These are phyloP conservation scores for Chlorociboria aeruginascens DNA, from an alignment of 495 filamentous ascomycete genomes.

Conservation along the genomic window DNA sequence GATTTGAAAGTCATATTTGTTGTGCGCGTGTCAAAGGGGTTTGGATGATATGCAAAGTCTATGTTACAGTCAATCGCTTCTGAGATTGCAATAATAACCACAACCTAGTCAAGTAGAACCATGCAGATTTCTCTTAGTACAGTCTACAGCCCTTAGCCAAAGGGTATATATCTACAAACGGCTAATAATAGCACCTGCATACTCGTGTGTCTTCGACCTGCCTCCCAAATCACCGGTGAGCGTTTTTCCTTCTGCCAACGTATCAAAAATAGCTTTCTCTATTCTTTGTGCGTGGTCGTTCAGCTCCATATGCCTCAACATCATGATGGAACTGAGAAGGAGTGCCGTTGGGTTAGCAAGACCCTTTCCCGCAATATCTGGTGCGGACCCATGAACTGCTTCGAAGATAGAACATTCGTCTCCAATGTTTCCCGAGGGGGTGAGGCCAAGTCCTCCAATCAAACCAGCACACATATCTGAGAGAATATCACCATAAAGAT, in stretches of 20 bases:
- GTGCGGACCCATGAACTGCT: constrained; percentile 95
- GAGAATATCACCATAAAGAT: constrained; percentile 97
- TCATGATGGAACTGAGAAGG: constrained; percentile 89
- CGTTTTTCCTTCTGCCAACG: constrained; percentile 86
- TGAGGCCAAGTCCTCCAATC: constrained; percentile 93
- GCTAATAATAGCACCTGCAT: constrained; percentile 80
- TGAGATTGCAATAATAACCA: too few species aligned
- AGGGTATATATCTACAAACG: constrained; percentile 46
- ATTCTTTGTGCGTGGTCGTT: constrained; percentile 75
- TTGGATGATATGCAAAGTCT: neutral
- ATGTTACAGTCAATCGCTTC: too few species aligned
- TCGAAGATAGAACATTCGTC: constrained; percentile 99
- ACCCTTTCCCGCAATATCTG: constrained; percentile 92
- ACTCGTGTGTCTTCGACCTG: constrained; percentile 85
- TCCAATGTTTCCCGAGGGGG: constrained; percentile 96
- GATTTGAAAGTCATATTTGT: neutral
- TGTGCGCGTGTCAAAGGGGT: neutral
- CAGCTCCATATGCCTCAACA: constrained; percentile 97
- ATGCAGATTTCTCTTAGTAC: constrained; percentile 13
- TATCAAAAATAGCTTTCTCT: constrained; percentile 88
- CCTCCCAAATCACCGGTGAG: constrained; percentile 94
- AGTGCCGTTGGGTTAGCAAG: constrained; percentile 94
- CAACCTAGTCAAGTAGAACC: neutral
- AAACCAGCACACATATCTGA: constrained; percentile 99
- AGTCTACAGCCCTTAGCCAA: constrained; percentile 11